Base-by-base conservation (phyloP, 257 asterid species). In the Solanum acaule region DNA sequence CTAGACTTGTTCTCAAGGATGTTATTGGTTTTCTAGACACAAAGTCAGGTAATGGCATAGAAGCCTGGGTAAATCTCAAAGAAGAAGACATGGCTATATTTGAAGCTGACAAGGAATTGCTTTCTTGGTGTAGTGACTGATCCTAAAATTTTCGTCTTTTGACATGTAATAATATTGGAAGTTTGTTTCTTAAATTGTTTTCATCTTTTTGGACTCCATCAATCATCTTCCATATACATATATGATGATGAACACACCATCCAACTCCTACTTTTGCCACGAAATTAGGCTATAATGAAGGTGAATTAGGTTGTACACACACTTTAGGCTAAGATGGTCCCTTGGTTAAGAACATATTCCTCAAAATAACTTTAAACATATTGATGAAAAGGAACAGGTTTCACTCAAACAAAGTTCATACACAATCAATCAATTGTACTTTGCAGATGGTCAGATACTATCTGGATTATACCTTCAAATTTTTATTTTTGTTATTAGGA, bases 1-100 rank as follows among this genome's bases (percentile, higher is more conserved):
- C 91, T 10, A 46, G 85, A 31, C 70, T 91, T 78, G 35, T 73
- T 1, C 90, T 83, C 86, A 89, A 90, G 90, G 91, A 94, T 89
- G 31, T 92, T 4, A 91, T 89, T 15, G 85, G 85, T 10, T 91
- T 93, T 22, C 52, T 88, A 40, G 94, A 93, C 44, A 67, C 91
- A 3, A 85, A 81, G 12, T 86, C 59, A 2, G 94, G 91, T 29
- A 92, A 89, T 86, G 96, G 93, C 1, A 92, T 94, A 34, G 92
- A 94, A 25, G 92, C 94, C 6, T 89, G 94, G 92, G 61, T 93
- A 44, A 75, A 44, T 49, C 38, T 94, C 89, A 84, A 61, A 86
- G 83, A 83, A 82, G 90, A 88, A 71, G 91, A 94, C 75, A 93
- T 91, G 95, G 89, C 79, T 23, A 93, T 87, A 56, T 89, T 93